Evolutionary conservation across 306 rosid species (phyloP).

Genomic region (Dryas octopetala): DNA sequence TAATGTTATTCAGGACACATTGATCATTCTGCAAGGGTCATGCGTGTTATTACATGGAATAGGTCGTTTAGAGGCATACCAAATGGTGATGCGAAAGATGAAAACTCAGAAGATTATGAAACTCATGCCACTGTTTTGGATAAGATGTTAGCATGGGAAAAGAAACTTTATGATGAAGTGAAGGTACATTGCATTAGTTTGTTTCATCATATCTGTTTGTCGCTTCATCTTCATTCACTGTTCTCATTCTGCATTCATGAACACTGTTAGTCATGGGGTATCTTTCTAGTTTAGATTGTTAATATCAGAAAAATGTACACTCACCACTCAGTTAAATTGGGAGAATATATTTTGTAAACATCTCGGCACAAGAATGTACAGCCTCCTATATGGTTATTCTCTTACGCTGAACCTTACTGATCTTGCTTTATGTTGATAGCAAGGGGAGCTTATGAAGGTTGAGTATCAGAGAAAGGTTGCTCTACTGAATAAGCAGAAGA

Average conservation of each 20-base stretch:
- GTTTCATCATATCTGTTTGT: slow-evolving; percentile 1
- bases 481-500: slow-evolving; percentile 73
- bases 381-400: neutral
- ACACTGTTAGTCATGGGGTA: neutral
- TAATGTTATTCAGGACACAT: slow-evolving; percentile 59
- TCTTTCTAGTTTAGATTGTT: neutral
- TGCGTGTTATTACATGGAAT: slow-evolving; percentile 88
- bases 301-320: neutral
- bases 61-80: slow-evolving; percentile 65
- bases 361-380: neutral
- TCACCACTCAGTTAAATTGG: neutral
- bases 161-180: slow-evolving; percentile 88
- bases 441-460: slow-evolving; percentile 85
- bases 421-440: slow-evolving; percentile 44
- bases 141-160: slow-evolving; percentile 87
- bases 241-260: neutral
- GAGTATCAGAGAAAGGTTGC: slow-evolving; percentile 81
- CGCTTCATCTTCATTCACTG: slow-evolving; percentile 12
- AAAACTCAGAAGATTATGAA: slow-evolving; percentile 72
- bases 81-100: slow-evolving; percentile 70
- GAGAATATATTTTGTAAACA: neutral
- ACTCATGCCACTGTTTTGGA: slow-evolving; percentile 89
- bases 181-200: slow-evolving; percentile 44
- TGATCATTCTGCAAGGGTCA: slow-evolving; percentile 83
- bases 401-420: neutral